phyloP scores from a whole-genome alignment of 257 asterid genomes.

The Lantana camara region DNA sequence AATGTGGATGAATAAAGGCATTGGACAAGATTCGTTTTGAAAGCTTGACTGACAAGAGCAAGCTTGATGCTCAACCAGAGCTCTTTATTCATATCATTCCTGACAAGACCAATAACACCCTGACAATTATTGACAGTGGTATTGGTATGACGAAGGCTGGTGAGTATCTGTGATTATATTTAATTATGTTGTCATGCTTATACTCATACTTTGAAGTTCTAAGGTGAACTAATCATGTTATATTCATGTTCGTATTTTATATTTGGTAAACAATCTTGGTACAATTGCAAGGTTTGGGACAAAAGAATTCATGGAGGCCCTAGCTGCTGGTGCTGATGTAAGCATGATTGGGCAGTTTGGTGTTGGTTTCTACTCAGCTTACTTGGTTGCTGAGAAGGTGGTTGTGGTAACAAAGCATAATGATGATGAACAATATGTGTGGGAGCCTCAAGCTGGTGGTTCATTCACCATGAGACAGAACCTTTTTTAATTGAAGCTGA shows the following conservation, averaged over 20 bases:
- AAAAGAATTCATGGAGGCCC: conserved; percentile 69
- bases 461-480: too few species aligned
- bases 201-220: background rate
- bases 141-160: conserved; percentile 76
- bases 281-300: conserved; percentile 68
- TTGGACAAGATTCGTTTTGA: too few species aligned
- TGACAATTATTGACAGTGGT: conserved; percentile 61
- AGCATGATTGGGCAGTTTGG: conserved; percentile 72
- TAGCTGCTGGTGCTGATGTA: too few species aligned
- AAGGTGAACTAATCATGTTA: too few species aligned
- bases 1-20: conserved; percentile 34
- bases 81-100: conserved; percentile 58
- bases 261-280: conserved; percentile 71
- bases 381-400: conserved; percentile 63
- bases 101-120: conserved; percentile 55
- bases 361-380: conserved; percentile 65
- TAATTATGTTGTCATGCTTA: background rate
- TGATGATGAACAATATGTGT: too few species aligned
- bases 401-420: conserved; percentile 57
- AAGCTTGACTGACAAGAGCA: too few species aligned
- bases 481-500: too few species aligned
- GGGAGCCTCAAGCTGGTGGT: too few species aligned
- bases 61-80: too few species aligned
- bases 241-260: conserved; percentile 29
- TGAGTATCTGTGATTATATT: conserved; percentile 22